A percentile compares a stretch with the other conserved stretches of the same genome.
Conservation (phyloP, 2,329 filamentous ascomycete genomes). For the Furcasterigmium furcatum region DNA sequence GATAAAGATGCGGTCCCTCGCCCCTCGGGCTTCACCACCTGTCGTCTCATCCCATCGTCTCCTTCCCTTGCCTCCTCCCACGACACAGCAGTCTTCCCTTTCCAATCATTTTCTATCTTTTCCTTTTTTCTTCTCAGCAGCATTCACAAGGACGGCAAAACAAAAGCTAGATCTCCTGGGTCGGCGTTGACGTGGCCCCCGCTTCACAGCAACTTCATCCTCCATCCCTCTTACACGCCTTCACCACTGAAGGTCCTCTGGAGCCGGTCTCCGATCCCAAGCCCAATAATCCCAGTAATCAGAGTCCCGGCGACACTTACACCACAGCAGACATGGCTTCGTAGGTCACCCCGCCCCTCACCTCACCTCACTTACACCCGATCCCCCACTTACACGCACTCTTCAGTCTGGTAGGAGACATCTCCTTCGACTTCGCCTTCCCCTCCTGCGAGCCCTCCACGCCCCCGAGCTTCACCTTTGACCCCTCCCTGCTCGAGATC, state of each 20-base stretch:
- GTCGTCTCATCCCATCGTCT: conserved; percentile 3
- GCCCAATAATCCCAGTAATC: conserved; percentile 12
- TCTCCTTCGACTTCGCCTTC: conserved; percentile 60
- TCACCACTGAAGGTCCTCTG: too few species aligned
- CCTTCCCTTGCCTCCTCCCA: conserved; percentile 6
- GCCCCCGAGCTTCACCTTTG: conserved; percentile 52
- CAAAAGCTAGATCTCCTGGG: conserved; percentile 17
- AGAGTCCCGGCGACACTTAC: conserved; percentile 9
- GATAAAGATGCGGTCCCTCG: conserved; percentile 13
- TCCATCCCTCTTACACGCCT: conserved; percentile 11
- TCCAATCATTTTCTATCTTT: conserved; percentile 2
- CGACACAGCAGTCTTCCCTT: conserved; percentile 2
- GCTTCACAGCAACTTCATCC: conserved; percentile 16
- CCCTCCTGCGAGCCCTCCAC: conserved; percentile 48
- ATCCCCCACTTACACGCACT: conserved; percentile 21
- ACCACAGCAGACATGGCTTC: conserved; percentile 35
- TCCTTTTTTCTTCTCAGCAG: conserved; percentile 6
- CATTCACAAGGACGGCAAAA: conserved; percentile 7
- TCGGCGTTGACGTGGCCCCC: conserved; percentile 17
- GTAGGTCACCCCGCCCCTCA: conserved; percentile 23
- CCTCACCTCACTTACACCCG: conserved; percentile 12
- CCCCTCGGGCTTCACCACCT: conserved; percentile 4
- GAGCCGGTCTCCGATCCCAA: conserved; percentile 13
- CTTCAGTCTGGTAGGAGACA: conserved; percentile 58
- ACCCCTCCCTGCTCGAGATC: conserved; percentile 53